These are phyloP conservation scores for Bipolaris zeicola DNA, from an alignment of 2,329 filamentous ascomycete species.

Conservation along the genomic window DNA sequence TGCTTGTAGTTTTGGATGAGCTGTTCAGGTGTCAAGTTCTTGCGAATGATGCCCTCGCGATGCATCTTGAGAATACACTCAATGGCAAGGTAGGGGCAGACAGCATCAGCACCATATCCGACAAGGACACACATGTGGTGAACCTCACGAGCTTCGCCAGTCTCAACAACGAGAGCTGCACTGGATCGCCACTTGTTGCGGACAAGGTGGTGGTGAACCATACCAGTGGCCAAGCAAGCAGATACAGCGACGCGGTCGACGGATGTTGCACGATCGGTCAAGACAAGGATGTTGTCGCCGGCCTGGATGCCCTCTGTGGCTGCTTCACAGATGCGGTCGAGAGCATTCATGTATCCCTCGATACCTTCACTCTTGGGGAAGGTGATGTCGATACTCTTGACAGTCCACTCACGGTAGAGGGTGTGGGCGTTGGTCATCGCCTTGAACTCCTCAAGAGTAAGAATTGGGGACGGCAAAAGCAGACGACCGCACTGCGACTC, in stretches of 20 bases:
- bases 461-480: constrained; percentile 83
- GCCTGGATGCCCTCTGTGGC: constrained; percentile 82
- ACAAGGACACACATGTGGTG: constrained; percentile 99
- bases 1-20: constrained; percentile 96
- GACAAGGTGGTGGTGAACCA: constrained; percentile 94
- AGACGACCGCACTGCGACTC: constrained; percentile 84
- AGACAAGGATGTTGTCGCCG: constrained; percentile 81
- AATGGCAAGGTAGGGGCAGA: constrained; percentile 94
- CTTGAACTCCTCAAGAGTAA: constrained; percentile 91
- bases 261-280: constrained; percentile 87
- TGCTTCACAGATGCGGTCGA: constrained; percentile 87
- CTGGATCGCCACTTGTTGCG: constrained; percentile 94
- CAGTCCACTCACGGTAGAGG: constrained; percentile 79
- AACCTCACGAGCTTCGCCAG: constrained; percentile 92
- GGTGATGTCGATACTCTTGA: constrained; percentile 89
- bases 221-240: constrained; percentile 82
- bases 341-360: constrained; percentile 81
- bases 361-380: constrained; percentile 86
- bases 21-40: constrained; percentile 79
- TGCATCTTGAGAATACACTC: constrained; percentile 98
- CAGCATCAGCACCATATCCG: constrained; percentile 90
- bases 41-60: constrained; percentile 88
- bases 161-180: constrained; percentile 86
- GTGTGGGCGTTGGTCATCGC: constrained; percentile 77
- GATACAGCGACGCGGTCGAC: constrained; percentile 84